Evolutionary conservation across 78 protist genomes (phyloP).

Genomic region (Tieghemostelium lacteum): DNA sequence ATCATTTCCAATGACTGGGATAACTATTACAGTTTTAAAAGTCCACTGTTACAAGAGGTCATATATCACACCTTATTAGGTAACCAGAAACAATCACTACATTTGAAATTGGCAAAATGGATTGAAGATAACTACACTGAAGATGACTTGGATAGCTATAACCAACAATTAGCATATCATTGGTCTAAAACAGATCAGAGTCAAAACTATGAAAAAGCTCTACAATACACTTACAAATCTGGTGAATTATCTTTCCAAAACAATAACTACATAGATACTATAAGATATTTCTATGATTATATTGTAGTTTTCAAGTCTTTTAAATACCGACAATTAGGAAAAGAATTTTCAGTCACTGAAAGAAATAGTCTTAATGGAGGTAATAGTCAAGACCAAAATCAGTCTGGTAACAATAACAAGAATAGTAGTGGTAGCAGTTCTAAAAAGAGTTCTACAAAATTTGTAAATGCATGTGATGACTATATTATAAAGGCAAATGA

Average conservation of each 20-base stretch:
- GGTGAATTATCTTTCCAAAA: background rate
- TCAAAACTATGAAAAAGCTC: conserved; percentile 15
- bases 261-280: conserved; percentile 7
- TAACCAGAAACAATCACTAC: conserved; percentile 16
- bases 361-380: background rate
- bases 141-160: background rate
- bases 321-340: background rate
- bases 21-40: conserved; percentile 31
- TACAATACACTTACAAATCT: conserved; percentile 5
- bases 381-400: background rate
- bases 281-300: conserved; percentile 25
- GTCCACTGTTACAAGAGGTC: conserved; percentile 12
- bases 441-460: background rate
- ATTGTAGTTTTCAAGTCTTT: conserved; percentile 3
- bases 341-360: background rate
- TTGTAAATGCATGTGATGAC: background rate
- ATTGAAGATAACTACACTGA: conserved; percentile 33
- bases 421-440: background rate
- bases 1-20: conserved; percentile 36
- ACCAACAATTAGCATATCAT: conserved; percentile 24
- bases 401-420: background rate
- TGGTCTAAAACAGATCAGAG: conserved; percentile 43
- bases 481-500: background rate
- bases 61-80: conserved; percentile 14
- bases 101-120: conserved; percentile 53